phyloP scores from a whole-genome alignment of 202 grass and related monocot genomes.

The Elaeis oleifera region DNA sequence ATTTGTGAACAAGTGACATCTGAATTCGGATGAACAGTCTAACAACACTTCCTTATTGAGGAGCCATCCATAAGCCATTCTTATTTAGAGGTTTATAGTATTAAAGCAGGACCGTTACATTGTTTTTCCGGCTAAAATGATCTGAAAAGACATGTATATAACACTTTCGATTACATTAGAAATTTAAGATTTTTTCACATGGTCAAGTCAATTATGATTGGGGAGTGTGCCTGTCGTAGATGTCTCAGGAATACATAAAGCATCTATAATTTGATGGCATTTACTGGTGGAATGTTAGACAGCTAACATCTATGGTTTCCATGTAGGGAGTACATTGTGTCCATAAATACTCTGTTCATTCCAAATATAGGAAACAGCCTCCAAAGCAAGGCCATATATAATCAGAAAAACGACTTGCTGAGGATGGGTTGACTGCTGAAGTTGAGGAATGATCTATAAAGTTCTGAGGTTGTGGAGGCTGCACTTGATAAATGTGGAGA shows the following conservation, averaged over 20 bases:
- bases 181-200: too few relatives aligned
- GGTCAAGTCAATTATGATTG: too few relatives aligned
- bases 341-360: conserved; percentile 84
- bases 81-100: not conserved
- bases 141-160: too few relatives aligned
- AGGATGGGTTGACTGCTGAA: conserved; percentile 30
- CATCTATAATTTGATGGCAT: too few relatives aligned
- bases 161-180: too few relatives aligned
- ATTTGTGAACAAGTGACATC: too few relatives aligned
- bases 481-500: conserved; percentile 33
- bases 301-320: not conserved
- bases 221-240: too few relatives aligned
- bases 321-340: conserved; percentile 77
- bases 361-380: conserved; percentile 60
- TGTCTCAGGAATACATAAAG: too few relatives aligned
- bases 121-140: too few relatives aligned
- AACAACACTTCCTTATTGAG: too few relatives aligned
- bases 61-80: not conserved
- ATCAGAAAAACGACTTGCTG: conserved; percentile 20
- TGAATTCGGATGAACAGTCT: too few relatives aligned
- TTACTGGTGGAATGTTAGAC: not conserved
- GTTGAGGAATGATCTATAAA: conserved; percentile 14
- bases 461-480: conserved; percentile 16
- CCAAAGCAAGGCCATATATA: conserved; percentile 27
- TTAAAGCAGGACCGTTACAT: too few relatives aligned